Evolutionary conservation across 1,284 basidiomycete genomes (phyloP), one percentile per base, ranked within the genome.

Genomic region (Sporisorium exsertum): DNA sequence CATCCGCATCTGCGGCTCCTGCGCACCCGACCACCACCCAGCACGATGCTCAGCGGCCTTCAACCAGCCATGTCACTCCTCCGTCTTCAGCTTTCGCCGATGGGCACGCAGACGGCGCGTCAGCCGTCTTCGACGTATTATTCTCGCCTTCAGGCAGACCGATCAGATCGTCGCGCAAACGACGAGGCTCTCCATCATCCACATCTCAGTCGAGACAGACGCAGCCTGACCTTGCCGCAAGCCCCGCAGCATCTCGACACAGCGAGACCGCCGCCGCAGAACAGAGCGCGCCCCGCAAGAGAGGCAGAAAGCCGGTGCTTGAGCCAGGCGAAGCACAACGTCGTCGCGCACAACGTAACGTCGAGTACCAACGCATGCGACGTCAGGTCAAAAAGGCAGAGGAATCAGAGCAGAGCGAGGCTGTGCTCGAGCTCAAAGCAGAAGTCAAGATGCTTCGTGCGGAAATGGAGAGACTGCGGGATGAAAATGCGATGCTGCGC

Each of bases 401-500:
- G 22, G 64, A 77, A 24, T 68, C 69, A 2, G 73, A 76, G 24
- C 64, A 76, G 54, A 55, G 50, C 59, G 70, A 70, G 58, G 49
- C 53, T 2, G 69, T 69, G 8, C 60, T 81, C 26, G 72, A 78
- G 59, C 77, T 78, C 26, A 67, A 68, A n/a, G 80, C 77, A 15
- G 80, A 81, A 49, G 73, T 75, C 57, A 66, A 64, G 43, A 73
- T 81, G 65, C 65, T 81, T 29, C 75, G 80, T 9, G 63, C 65
- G 6, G 80, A 81, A 61, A 40, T 81, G 54, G 80, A 78, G 58
- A 68, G 78, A 1, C 59, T 81, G 26, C 73, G 76, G 22, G 73
- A 78, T 42, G 80, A 81, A 18, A 81, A 81, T 35, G 80, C 80
- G 22, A 73, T 56, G 61, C 72, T 81, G 9, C 71, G 80, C 13